Percentiles rank a stretch among this genome's conserved stretches.
Evolutionary conservation across 345 rosid genomes (phyloP).

Genomic region (Citrus trifoliata): DNA sequence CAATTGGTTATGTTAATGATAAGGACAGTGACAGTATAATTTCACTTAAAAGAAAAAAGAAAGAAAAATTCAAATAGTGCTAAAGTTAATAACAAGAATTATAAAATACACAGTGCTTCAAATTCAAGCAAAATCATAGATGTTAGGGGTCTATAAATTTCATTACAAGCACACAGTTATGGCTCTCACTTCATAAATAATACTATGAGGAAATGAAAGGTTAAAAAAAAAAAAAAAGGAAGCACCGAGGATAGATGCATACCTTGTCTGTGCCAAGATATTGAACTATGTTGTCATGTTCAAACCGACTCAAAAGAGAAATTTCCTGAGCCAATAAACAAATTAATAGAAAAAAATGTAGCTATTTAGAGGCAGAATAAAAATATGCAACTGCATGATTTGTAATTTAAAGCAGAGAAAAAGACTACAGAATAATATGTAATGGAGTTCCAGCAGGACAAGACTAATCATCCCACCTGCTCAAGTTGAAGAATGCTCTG

Average conservation of each 20-base stretch:
- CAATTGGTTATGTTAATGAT: neutral
- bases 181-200: neutral
- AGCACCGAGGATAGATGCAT: neutral
- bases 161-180: neutral
- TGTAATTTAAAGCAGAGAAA: neutral
- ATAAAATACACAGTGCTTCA: neutral
- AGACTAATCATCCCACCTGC: constrained; percentile 40
- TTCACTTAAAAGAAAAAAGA: neutral
- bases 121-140: neutral
- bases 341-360: neutral
- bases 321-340: constrained; percentile 61
- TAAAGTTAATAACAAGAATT: neutral
- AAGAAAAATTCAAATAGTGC: neutral
- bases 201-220: neutral
- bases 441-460: neutral
- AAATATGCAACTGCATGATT: neutral
- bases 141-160: neutral
- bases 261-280: constrained; percentile 81
- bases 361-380: neutral
- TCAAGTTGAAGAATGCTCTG: constrained; percentile 75
- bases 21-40: neutral
- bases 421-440: neutral
- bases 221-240: too few relatives aligned
- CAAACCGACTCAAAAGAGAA: constrained; percentile 68
- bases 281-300: constrained; percentile 78